Conservation (phyloP, 2,329 filamentous ascomycete species). For the Aspergillus tamarii region DNA sequence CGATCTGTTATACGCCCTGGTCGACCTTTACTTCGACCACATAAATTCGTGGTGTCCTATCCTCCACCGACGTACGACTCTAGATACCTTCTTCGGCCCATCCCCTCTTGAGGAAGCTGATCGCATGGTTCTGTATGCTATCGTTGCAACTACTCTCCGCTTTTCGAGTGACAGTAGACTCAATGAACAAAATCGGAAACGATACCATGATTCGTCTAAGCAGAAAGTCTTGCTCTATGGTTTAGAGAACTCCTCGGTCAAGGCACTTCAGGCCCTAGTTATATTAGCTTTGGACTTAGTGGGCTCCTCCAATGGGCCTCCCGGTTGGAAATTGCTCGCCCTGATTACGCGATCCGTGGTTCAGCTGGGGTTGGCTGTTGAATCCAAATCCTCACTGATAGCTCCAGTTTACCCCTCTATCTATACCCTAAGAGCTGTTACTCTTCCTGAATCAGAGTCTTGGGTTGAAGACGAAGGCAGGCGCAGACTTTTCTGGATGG, state of each 20-base stretch:
- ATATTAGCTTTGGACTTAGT: conserved; percentile 84
- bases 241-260: conserved; percentile 86
- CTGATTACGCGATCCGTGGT: conserved; percentile 87
- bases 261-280: conserved; percentile 82
- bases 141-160: conserved; percentile 83
- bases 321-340: conserved; percentile 89
- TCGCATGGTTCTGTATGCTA: conserved; percentile 80
- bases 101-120: conserved; percentile 78
- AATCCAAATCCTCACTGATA: conserved; percentile 76
- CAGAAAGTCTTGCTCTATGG: conserved; percentile 85
- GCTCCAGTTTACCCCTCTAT: conserved; percentile 82
- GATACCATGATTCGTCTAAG: conserved; percentile 81
- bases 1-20: conserved; percentile 71
- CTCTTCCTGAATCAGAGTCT: conserved; percentile 78
- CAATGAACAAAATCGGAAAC: conserved; percentile 70
- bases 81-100: conserved; percentile 80
- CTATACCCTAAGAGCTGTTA: conserved; percentile 83
- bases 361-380: conserved; percentile 81
- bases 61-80: conserved; percentile 78
- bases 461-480: conserved; percentile 90
- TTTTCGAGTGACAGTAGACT: conserved; percentile 79
- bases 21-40: conserved; percentile 78
- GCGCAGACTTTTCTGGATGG: conserved; percentile 88
- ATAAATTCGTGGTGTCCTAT: conserved; percentile 88
- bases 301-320: conserved; percentile 84